These are phyloP conservation scores for Aspergillus sp. DNA, from an alignment of 2,329 filamentous ascomycete species.

Conservation along the genomic window DNA sequence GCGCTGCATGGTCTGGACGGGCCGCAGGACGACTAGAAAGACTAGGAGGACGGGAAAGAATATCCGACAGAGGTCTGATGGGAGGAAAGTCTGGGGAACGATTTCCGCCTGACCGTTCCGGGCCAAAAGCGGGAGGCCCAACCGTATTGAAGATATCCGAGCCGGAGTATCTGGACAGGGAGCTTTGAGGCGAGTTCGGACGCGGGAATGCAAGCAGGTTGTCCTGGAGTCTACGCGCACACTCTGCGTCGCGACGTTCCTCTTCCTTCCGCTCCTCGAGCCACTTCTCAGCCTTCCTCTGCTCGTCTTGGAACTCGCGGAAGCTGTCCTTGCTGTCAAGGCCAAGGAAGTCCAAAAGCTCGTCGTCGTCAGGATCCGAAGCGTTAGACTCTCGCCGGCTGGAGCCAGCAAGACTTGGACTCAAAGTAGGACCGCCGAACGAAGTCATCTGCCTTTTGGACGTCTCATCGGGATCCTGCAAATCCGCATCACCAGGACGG, in stretches of 20 bases:
- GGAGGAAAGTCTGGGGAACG: no score
- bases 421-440: no score
- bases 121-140: neutral
- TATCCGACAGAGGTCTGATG: neutral
- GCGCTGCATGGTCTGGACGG: neutral
- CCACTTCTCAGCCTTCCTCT: conserved; percentile 22
- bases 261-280: conserved; percentile 22
- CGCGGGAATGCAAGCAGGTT: conserved; percentile 12
- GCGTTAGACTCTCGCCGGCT: conserved; percentile 1
- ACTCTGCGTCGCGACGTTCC: conserved; percentile 29
- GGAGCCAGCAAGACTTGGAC: neutral
- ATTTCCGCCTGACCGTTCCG: no score
- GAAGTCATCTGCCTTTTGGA: no score
- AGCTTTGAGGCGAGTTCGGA: conserved; percentile 1
- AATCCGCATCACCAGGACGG: neutral
- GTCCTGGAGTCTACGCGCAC: conserved; percentile 30
- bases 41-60: neutral
- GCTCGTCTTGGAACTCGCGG: conserved; percentile 19
- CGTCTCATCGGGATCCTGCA: neutral
- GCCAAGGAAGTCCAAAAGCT: conserved; percentile 16
- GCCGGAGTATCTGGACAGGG: neutral
- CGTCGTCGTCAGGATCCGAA: conserved; percentile 6
- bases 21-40: conserved; percentile 1
- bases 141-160: neutral
- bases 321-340: conserved; percentile 16